These are phyloP conservation scores for Globisporangium heterothallicum DNA, from an alignment of 352 stramenopile genomes.

Conservation along the genomic window DNA sequence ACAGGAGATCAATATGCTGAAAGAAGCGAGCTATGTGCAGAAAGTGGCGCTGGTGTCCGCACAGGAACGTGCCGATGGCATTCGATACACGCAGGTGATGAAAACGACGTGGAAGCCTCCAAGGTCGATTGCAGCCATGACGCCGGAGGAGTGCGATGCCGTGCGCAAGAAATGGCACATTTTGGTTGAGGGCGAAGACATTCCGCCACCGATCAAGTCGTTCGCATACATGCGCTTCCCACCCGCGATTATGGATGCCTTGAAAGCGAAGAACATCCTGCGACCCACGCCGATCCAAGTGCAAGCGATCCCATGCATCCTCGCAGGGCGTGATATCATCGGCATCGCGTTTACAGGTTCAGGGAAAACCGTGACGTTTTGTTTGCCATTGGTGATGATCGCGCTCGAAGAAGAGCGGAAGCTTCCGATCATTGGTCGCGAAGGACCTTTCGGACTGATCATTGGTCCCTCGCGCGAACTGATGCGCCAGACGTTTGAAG, in stretches of 20 bases:
- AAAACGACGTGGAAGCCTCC: slow-evolving; percentile 91
- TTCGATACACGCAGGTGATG: slow-evolving; percentile 89
- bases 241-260: slow-evolving; percentile 84
- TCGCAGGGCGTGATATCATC: slow-evolving; percentile 96
- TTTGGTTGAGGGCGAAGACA: slow-evolving; percentile 93
- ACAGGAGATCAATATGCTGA: slow-evolving; percentile 91
- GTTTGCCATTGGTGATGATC: slow-evolving; percentile 95
- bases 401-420: slow-evolving; percentile 96
- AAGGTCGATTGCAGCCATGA: slow-evolving; percentile 80
- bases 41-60: slow-evolving; percentile 94
- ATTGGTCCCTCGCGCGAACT: slow-evolving; percentile 96
- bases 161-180: slow-evolving; percentile 98
- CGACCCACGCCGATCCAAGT: slow-evolving; percentile 98
- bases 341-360: slow-evolving; percentile 98
- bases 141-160: slow-evolving; percentile 80
- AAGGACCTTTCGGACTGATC: slow-evolving; percentile 97
- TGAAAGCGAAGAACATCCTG: slow-evolving; percentile 95
- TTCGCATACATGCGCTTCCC: slow-evolving; percentile 98
- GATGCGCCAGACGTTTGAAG: slow-evolving; percentile 97
- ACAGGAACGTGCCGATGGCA: slow-evolving; percentile 89
- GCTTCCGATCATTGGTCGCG: slow-evolving; percentile 89
- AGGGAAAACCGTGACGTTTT: slow-evolving; percentile 99
- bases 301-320: slow-evolving; percentile 95
- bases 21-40: slow-evolving; percentile 94
- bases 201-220: slow-evolving; percentile 94